Evolutionary conservation across 176 grass and related monocot species (phyloP).

Genomic region (Carex pumila): DNA sequence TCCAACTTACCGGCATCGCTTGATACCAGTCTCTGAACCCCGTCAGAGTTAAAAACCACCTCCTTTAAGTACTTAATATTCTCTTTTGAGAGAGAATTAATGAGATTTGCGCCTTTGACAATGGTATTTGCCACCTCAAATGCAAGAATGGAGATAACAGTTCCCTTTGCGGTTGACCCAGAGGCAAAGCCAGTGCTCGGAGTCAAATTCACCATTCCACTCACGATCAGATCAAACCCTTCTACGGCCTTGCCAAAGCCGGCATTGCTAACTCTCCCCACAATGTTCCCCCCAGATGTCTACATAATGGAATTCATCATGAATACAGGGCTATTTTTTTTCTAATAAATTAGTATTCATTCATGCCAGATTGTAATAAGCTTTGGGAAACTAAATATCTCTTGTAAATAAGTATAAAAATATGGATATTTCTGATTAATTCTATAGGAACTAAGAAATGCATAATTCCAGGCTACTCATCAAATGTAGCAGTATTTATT

Average conservation of each 20-base stretch:
- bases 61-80: slow-evolving; percentile 72
- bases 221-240: slow-evolving; percentile 71
- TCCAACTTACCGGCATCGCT: slow-evolving; percentile 48
- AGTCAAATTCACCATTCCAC: slow-evolving; percentile 59
- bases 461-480: neutral
- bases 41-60: slow-evolving; percentile 67
- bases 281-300: slow-evolving; percentile 26
- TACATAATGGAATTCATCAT: slow-evolving; percentile 6
- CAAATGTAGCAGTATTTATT: neutral
- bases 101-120: slow-evolving; percentile 69
- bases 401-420: neutral
- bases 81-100: slow-evolving; percentile 70
- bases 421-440: neutral
- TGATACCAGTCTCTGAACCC: slow-evolving; percentile 64
- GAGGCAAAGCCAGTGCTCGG: slow-evolving; percentile 53
- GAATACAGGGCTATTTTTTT: neutral
- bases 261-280: slow-evolving; percentile 55
- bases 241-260: slow-evolving; percentile 86
- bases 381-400: neutral
- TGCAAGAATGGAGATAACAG: slow-evolving; percentile 70
- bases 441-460: neutral
- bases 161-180: slow-evolving; percentile 51
- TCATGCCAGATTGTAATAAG: neutral
- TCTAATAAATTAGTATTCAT: neutral
- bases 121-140: slow-evolving; percentile 97